A percentile compares a stretch with the other conserved stretches of the same genome.
Evolutionary conservation across 2,329 filamentous ascomycete genomes (phyloP).

Genomic region (Neonectria hederae): DNA sequence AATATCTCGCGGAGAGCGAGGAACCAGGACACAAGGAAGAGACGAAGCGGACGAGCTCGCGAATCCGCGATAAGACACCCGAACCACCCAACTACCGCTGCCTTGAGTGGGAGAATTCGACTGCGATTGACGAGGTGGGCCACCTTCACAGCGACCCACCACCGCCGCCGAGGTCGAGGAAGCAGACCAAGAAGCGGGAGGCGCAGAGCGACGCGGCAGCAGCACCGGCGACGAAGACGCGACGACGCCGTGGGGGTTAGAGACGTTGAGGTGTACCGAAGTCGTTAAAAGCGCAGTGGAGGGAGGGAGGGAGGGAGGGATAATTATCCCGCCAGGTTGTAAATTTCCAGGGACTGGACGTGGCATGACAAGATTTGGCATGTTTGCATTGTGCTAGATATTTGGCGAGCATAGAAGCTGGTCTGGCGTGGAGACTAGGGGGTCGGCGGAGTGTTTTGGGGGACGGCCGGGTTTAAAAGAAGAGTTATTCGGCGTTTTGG

Average conservation of each 20-base stretch:
- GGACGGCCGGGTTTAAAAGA: slow-evolving; percentile 29
- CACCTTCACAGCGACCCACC: slow-evolving; percentile 66
- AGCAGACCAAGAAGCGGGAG: slow-evolving; percentile 63
- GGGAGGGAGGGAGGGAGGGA: slow-evolving; percentile 1
- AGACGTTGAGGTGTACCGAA: not conserved
- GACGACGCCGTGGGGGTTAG: slow-evolving; percentile 38
- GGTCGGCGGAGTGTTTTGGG: slow-evolving; percentile 12
- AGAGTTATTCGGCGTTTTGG: slow-evolving; percentile 37
- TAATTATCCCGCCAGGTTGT: slow-evolving; percentile 5
- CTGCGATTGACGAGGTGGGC: slow-evolving; percentile 65
- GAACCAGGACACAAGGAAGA: slow-evolving; percentile 53
- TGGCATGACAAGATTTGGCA: slow-evolving; percentile 14
- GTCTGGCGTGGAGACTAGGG: not conserved
- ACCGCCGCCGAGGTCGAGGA: slow-evolving; percentile 60
- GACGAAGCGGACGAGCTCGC: slow-evolving; percentile 56
- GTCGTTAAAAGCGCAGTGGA: not conserved
- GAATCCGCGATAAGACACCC: slow-evolving; percentile 57
- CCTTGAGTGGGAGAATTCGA: slow-evolving; percentile 65
- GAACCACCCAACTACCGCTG: slow-evolving; percentile 60
- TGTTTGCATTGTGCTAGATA: slow-evolving; percentile 14
- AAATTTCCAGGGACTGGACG: slow-evolving; percentile 9
- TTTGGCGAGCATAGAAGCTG: slow-evolving; percentile 17
- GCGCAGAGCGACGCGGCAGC: slow-evolving; percentile 45
- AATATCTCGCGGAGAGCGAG: slow-evolving; percentile 65
- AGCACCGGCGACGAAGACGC: slow-evolving; percentile 44